Percentiles rank a stretch among this genome's conserved stretches.
These are phyloP conservation scores for Naganishia onofrii DNA, from an alignment of 768 basidiomycete genomes.

Conservation along the genomic window DNA sequence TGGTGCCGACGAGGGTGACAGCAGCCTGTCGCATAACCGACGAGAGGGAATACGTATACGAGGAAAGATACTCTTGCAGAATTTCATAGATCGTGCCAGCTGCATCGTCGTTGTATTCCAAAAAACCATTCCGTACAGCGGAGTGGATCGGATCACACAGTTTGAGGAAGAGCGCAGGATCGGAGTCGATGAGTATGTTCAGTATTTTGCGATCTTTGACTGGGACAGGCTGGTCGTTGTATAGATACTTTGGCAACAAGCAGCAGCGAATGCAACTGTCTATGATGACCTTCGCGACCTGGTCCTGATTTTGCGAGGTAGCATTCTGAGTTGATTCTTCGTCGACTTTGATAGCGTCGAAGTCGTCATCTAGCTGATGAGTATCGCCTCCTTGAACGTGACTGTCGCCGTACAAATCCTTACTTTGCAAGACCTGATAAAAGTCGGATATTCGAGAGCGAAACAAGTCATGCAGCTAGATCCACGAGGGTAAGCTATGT, in stretches of 20 bases:
- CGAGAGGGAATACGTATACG: slow-evolving; percentile 18
- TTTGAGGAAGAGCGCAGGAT: slow-evolving; percentile 10
- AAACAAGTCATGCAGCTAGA: not conserved
- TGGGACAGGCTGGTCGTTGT: slow-evolving; percentile 4
- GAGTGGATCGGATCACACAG: slow-evolving; percentile 7
- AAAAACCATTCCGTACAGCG: slow-evolving; percentile 2
- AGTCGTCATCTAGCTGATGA: not conserved
- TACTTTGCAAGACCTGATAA: not conserved
- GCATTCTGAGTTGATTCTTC: not conserved
- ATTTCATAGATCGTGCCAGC: slow-evolving; percentile 10
- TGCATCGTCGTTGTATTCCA: slow-evolving; percentile 16
- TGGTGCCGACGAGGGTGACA: slow-evolving; percentile 1
- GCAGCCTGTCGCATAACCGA: slow-evolving; percentile 16
- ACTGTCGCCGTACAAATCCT: not conserved
- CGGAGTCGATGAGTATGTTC: slow-evolving; percentile 22
- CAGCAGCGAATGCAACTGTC: slow-evolving; percentile 6
- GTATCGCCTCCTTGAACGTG: not conserved
- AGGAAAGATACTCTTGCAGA: slow-evolving; percentile 7
- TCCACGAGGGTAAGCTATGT: not conserved
- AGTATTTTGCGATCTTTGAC: slow-evolving; percentile 24
- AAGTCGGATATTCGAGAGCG: not conserved
- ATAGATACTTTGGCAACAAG: slow-evolving; percentile 10
- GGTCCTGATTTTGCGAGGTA: not conserved
- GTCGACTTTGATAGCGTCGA: slow-evolving; percentile 18
- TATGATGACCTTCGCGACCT: not conserved